A percentile compares a stretch with the other conserved stretches of the same genome.
Evolutionary conservation across 306 rosid species (phyloP).

Genomic region (Castanea crenata): DNA sequence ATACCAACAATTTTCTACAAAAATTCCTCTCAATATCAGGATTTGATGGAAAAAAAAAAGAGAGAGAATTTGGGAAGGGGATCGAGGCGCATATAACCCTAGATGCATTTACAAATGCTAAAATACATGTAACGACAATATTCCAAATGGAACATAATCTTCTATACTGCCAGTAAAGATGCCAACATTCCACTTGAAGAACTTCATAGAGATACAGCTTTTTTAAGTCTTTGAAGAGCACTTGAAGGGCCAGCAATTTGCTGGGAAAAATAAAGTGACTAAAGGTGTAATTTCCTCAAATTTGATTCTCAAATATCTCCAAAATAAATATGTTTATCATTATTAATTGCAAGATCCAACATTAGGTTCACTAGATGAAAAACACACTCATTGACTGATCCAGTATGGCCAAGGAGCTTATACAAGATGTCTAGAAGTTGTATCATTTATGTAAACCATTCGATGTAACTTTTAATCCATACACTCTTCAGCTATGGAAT

Average conservation of each 20-base stretch:
- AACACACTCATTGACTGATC: slow-evolving; percentile 67
- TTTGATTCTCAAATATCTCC: slow-evolving; percentile 65
- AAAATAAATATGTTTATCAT: slow-evolving; percentile 85
- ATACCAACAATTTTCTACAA: too few species aligned
- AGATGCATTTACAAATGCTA: too few species aligned
- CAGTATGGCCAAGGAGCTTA: slow-evolving; percentile 92
- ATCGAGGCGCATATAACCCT: too few species aligned
- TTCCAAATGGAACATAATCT: background rate
- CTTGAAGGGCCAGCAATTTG: background rate
- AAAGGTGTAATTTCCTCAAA: background rate
- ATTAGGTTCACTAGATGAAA: slow-evolving; percentile 75
- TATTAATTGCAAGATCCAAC: slow-evolving; percentile 69
- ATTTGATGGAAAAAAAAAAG: too few species aligned
- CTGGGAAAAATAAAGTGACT: background rate
- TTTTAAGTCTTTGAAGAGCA: background rate
- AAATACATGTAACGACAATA: background rate
- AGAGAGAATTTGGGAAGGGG: too few species aligned
- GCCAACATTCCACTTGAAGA: background rate
- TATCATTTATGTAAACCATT: slow-evolving; percentile 94
- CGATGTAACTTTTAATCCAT: slow-evolving; percentile 36
- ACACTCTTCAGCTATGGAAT: too few species aligned
- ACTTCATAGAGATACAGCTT: background rate
- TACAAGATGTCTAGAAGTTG: slow-evolving; percentile 85
- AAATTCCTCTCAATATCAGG: too few species aligned
- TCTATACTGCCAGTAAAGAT: background rate